phyloP scores from a whole-genome alignment of 116 monocot species.

The Iris pallida region DNA sequence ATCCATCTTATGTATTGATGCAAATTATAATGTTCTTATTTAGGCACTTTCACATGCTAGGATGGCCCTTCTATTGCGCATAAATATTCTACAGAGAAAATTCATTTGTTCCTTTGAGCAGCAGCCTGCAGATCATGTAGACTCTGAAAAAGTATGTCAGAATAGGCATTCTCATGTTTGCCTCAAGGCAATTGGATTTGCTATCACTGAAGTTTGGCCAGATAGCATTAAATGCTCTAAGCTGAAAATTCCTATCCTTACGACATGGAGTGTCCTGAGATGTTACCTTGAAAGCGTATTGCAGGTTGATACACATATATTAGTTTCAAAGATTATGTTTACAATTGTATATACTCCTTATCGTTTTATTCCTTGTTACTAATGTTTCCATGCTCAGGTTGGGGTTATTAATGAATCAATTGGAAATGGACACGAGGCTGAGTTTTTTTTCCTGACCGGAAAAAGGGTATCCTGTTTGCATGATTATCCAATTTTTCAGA shows the following conservation, averaged over 20 bases:
- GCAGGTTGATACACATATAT: slow-evolving; percentile 41
- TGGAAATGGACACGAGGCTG: slow-evolving; percentile 73
- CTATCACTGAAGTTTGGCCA: slow-evolving; percentile 56
- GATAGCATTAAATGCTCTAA: slow-evolving; percentile 10
- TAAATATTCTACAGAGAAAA: slow-evolving; percentile 49
- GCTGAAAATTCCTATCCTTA: slow-evolving; percentile 33
- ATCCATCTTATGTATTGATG: no score
- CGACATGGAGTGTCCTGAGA: slow-evolving; percentile 70
- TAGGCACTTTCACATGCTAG: slow-evolving; percentile 72
- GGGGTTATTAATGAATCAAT: slow-evolving; percentile 62
- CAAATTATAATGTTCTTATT: neutral
- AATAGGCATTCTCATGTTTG: slow-evolving; percentile 6
- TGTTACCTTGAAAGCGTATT: slow-evolving; percentile 89
- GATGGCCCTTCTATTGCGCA: slow-evolving; percentile 54
- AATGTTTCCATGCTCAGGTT: slow-evolving; percentile 43
- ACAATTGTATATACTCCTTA: no score
- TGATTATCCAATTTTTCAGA: slow-evolving; percentile 41
- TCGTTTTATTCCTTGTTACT: no score
- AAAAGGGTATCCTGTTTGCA: slow-evolving; percentile 53
- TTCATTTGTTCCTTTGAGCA: slow-evolving; percentile 30
- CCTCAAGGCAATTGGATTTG: slow-evolving; percentile 45
- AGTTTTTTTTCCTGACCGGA: slow-evolving; percentile 62
- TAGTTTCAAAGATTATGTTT: no score
- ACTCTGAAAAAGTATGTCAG: slow-evolving; percentile 4
- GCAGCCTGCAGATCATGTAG: slow-evolving; percentile 4